phyloP scores from a whole-genome alignment of 176 grass and related monocot genomes.

The Lolium perenne region DNA sequence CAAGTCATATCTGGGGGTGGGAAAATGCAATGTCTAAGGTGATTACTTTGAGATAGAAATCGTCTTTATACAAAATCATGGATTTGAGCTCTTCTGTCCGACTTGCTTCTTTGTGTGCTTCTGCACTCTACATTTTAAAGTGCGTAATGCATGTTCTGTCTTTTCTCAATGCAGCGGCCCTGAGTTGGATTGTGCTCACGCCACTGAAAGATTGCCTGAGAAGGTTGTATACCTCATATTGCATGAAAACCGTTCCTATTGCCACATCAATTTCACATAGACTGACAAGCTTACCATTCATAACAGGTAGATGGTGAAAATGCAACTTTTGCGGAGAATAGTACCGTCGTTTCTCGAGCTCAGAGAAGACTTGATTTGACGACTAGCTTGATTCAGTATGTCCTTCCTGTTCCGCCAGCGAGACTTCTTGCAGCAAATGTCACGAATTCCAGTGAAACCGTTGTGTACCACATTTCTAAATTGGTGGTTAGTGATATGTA shows the following conservation, averaged over 20 bases:
- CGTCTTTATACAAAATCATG: background rate
- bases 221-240: constrained; percentile 42
- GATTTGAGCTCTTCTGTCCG: background rate
- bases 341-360: constrained; percentile 30
- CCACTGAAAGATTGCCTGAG: constrained; percentile 48
- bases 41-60: constrained; percentile 23
- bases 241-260: constrained; percentile 6
- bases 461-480: constrained; percentile 54
- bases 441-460: constrained; percentile 18
- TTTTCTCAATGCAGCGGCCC: constrained; percentile 42
- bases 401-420: constrained; percentile 53
- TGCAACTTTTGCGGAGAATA: background rate
- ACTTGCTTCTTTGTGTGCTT: constrained; percentile 37
- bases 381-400: constrained; percentile 45
- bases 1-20: constrained; percentile 23
- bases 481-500: constrained; percentile 33
- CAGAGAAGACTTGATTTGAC: constrained; percentile 49
- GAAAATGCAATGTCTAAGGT: constrained; percentile 44
- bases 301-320: constrained; percentile 46
- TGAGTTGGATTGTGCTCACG: constrained; percentile 44
- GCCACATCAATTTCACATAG: constrained; percentile 11
- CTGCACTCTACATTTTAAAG: constrained; percentile 13
- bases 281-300: constrained; percentile 47
- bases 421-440: constrained; percentile 46
- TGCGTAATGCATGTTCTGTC: constrained; percentile 30